A percentile compares a stretch with the other conserved stretches of the same genome.
These are phyloP conservation scores for Pseudoperonospora humuli DNA, from an alignment of 352 stramenopile species.

Conservation along the genomic window DNA sequence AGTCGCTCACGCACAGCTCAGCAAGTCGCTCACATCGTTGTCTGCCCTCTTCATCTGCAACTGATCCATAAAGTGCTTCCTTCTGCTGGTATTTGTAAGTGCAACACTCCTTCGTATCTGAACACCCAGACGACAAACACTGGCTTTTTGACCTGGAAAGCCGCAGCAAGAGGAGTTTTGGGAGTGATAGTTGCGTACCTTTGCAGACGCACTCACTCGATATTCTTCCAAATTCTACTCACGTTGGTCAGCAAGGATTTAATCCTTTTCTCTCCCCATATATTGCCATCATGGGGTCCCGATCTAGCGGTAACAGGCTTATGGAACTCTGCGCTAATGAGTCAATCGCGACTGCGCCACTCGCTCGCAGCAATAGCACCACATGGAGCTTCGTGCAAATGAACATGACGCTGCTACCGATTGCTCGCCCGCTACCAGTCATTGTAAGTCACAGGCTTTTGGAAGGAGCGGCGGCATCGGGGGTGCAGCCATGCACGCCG, in stretches of 20 bases:
- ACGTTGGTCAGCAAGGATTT: neutral
- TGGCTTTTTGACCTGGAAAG: conserved; percentile 17
- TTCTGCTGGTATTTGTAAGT: too few species aligned
- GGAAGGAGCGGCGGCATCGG: conserved; percentile 25
- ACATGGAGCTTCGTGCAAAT: conserved; percentile 83
- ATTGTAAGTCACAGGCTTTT: conserved; percentile 34
- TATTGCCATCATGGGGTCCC: conserved; percentile 9
- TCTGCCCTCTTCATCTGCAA: too few species aligned
- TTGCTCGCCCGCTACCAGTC: conserved; percentile 58
- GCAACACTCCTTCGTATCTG: too few species aligned
- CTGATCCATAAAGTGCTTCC: too few species aligned
- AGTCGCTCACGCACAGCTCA: too few species aligned
- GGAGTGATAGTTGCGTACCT: conserved; percentile 6
- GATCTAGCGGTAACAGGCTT: conserved; percentile 4
- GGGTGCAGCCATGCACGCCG: conserved; percentile 52
- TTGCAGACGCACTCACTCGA: conserved; percentile 1
- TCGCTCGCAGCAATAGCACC: conserved; percentile 8
- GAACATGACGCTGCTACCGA: conserved; percentile 78
- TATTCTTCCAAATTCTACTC: conserved; percentile 12
- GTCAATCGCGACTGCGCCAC: conserved; percentile 2
- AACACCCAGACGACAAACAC: too few species aligned
- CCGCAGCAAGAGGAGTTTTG: conserved; percentile 7
- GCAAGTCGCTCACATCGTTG: too few species aligned
- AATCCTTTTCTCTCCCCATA: neutral
- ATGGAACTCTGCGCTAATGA: conserved; percentile 18